Conservation (phyloP, 2,329 filamentous ascomycete species). For the Biscogniauxia sp. region DNA sequence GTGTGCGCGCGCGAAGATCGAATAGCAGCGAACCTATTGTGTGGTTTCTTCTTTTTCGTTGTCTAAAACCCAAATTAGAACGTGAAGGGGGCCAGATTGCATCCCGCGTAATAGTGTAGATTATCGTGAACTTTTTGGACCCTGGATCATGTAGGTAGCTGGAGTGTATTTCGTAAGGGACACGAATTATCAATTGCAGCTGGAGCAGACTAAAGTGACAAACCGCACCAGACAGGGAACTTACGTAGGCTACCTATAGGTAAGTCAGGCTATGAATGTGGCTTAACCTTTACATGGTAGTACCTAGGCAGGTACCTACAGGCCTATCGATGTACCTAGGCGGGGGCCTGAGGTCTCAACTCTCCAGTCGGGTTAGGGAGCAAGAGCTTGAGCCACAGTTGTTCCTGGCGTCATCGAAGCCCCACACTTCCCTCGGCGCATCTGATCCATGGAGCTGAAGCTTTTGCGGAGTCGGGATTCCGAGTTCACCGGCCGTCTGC, state of each 20-base stretch:
- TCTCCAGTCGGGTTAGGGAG: no score
- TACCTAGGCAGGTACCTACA: slow-evolving; percentile 9
- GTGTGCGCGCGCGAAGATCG: neutral
- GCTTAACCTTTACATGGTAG: no score
- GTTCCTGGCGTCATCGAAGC: slow-evolving; percentile 18
- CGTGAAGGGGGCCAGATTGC: slow-evolving; percentile 3
- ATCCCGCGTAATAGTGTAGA: slow-evolving; percentile 1
- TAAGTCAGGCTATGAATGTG: no score
- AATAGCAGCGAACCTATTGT: neutral
- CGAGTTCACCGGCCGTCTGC: slow-evolving; percentile 7
- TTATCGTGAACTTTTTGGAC: slow-evolving; percentile 8
- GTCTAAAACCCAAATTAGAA: neutral
- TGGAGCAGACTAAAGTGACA: neutral
- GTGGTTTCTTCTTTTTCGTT: neutral
- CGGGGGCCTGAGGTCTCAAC: no score
- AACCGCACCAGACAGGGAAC: neutral
- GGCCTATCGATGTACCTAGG: no score
- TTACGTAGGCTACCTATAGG: neutral
- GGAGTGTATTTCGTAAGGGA: slow-evolving; percentile 12
- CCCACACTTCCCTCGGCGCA: slow-evolving; percentile 13
- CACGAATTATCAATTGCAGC: neutral
- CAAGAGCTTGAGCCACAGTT: slow-evolving; percentile 21
- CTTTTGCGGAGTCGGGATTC: neutral
- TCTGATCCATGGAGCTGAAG: neutral
- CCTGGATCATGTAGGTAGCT: slow-evolving; percentile 18